Base-by-base conservation (phyloP, 2,329 filamentous ascomycete species). In the Metarhizium anisopliae region DNA sequence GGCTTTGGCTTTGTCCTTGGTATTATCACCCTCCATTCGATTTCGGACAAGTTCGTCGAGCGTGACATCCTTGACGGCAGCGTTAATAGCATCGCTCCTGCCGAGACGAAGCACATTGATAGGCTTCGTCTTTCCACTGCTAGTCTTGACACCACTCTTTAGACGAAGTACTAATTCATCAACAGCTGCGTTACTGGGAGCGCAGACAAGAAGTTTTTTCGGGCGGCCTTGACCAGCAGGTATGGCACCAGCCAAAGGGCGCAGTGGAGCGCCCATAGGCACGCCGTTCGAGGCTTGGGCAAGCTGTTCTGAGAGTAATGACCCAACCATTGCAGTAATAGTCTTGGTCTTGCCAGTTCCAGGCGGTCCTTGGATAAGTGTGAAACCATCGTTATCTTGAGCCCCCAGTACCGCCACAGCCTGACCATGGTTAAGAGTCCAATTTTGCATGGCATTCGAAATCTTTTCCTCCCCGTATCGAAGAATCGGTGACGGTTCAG, bases 301-400 rank as follows among this genome's bases (percentile, higher is more conserved):
- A 58, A 65, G 67, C 62, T 69, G 70, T 57, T 71, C 72, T 13
- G 59, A 70, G n/a, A 64, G 62, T 16, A 99, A 77, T 42, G 90
- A 89, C 40, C 94, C 94, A 29, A 97, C 92, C 78, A 99, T 95
- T 36, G 93, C 94, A 55, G 95, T 83, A 58, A 99, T 99, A 0
- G 94, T 99, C 70, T 99, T 99, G 0, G 94, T 99, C 74, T 99
- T 99, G 66, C 93, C 94, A 4, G 94, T 96, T 70, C 94, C 94
- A 1, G 94, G 94, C 52, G 94, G 94, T 55, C 88, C 94, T 73
- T 99, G 94, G 63, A 99, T 91, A 58, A 99, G 77, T 3, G 94
- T 97, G 67, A 99, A 99, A 0, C 90, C 95, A 71, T 97, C 94
- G 63, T 99, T 99, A 65, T 95, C 92, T 56, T 92, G 82, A 13